phyloP scores from a whole-genome alignment of 2,329 filamentous ascomycete genomes.

The Aureobasidium sp. region DNA sequence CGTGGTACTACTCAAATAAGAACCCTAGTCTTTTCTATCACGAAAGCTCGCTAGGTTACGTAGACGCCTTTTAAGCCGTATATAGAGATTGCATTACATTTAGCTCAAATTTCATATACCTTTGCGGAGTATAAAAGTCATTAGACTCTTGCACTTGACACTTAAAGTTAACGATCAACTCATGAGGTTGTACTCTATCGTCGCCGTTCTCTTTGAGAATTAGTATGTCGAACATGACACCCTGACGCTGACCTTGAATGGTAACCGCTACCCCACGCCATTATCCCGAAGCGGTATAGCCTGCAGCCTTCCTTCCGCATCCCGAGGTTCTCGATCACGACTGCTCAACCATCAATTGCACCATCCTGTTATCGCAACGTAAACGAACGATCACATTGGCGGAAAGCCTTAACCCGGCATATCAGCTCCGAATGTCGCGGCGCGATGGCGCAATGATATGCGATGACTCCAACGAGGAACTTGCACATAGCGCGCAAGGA shows the following conservation, averaged over 20 bases:
- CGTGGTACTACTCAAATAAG: too few relatives aligned
- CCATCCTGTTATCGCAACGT: not conserved
- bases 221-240: too few relatives aligned
- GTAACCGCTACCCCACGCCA: not conserved
- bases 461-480: not conserved
- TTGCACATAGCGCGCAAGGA: not conserved
- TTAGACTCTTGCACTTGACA: too few relatives aligned
- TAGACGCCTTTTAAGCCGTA: too few relatives aligned
- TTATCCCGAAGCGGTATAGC: not conserved
- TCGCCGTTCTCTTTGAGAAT: not conserved
- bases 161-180: too few relatives aligned
- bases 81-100: too few relatives aligned
- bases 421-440: not conserved
- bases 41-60: too few relatives aligned
- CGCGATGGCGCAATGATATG: not conserved
- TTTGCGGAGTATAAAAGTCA: too few relatives aligned
- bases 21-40: too few relatives aligned
- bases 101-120: too few relatives aligned
- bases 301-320: not conserved
- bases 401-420: not conserved
- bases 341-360: conserved; percentile 8
- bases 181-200: too few relatives aligned
- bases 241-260: too few relatives aligned
- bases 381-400: not conserved
- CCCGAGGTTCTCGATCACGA: conserved; percentile 5